Percentiles rank a stretch among this genome's conserved stretches.
These are phyloP conservation scores for Pichia membranifaciens DNA, from an alignment of 805 yeast species.

Conservation along the genomic window DNA sequence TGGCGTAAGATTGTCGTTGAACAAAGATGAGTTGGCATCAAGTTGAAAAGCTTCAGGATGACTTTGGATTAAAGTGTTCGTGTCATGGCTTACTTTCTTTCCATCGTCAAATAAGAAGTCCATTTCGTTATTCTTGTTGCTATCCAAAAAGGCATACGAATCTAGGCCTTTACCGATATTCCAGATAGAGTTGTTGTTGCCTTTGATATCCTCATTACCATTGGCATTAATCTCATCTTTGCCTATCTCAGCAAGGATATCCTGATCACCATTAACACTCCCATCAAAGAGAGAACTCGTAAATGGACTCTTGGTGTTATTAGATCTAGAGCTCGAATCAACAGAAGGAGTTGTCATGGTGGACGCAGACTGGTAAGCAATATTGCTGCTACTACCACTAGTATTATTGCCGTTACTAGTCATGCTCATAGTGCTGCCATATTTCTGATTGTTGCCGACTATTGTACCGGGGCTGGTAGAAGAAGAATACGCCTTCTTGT, in stretches of 20 bases:
- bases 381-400: not conserved
- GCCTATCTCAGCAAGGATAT: not conserved
- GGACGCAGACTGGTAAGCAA: not conserved
- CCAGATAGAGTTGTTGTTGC: not conserved
- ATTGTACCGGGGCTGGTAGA: not conserved
- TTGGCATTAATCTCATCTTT: not conserved
- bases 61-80: slow-evolving; percentile 8
- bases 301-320: not conserved
- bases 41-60: slow-evolving; percentile 11
- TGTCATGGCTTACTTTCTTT: slow-evolving; percentile 2
- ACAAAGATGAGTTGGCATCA: not conserved
- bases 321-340: not conserved
- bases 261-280: not conserved
- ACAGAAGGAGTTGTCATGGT: not conserved
- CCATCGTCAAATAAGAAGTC: slow-evolving; percentile 12
- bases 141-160: slow-evolving; percentile 3
- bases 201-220: not conserved
- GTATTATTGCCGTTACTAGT: not conserved
- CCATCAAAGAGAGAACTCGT: slow-evolving; percentile 1
- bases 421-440: not conserved
- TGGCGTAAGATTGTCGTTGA: slow-evolving; percentile 1
- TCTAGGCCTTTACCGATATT: not conserved
- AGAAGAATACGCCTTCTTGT: slow-evolving; percentile 8
- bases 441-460: not conserved
- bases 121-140: slow-evolving; percentile 12